Evolutionary conservation across 352 stramenopile species (phyloP), one percentile per base, ranked within the genome.

Genomic region (Pythium rhizo-oryzae): DNA sequence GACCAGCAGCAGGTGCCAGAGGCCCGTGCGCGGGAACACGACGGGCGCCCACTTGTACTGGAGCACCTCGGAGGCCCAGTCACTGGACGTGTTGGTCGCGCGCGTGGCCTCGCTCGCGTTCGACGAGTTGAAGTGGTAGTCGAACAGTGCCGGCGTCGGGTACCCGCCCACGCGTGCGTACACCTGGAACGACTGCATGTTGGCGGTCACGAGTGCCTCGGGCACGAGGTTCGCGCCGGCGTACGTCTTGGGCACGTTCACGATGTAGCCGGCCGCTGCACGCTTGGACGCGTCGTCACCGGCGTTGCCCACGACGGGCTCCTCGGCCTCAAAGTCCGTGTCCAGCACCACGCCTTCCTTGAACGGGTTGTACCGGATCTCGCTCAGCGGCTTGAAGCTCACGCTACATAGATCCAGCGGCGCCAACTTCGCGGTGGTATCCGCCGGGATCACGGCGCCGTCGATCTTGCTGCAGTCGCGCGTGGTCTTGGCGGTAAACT

Each of bases 111-210:
- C 54, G 44, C 64, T 65, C 5, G 51, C 55, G 8, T 49, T 52
- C 8, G 24, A 46, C 19, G 69, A 69, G 46, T 68, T 69, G 62
- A 78, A 82, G 25, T 52, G 49, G 56, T 78, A 80, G 52, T 82
- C 75, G 39, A 66, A 79, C 6, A 28, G 44, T 4, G 65, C 46
- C 4, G 52, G 28, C 23, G 72, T 77, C 33, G 72, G 59, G 46
- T 69, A 74, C 9, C 50, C 75, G 30, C 69, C 58, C 33, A 78
- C 62, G 30, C 75, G 69, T 15, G 71, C 75, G 54, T 71, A 79
- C 8, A 82, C 56, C 18, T 69, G 50, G 43, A 76, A 76, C n/a
- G 62, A 59, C 51, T 51, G n/a, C 28, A 82, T 23, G 44, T 82
- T 76, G 18, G 72, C 43, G 3, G 70, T 75, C 50, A 69, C 60